Conservation (phyloP, 2,329 filamentous ascomycete species). For the Penicillium psychrosexuale region DNA sequence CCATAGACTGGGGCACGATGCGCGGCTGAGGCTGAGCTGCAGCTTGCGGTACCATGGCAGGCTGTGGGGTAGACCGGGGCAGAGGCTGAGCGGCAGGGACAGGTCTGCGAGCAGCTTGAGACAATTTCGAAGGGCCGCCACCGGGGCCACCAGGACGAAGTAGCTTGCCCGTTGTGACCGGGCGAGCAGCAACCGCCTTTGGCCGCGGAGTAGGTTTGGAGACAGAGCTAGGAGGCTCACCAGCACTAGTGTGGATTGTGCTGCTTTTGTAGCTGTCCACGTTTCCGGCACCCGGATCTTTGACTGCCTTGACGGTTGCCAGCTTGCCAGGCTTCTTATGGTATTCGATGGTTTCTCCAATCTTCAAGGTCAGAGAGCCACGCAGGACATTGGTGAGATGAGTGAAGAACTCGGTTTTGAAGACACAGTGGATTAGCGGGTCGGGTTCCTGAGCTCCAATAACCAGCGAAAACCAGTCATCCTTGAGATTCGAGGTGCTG, state of each 20-base stretch:
- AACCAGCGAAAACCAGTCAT: constrained; percentile 96
- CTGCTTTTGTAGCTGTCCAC: constrained; percentile 93
- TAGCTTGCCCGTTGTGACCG: constrained; percentile 89
- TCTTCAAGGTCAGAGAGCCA: constrained; percentile 75
- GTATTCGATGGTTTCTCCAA: constrained; percentile 85
- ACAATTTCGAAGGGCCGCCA: constrained; percentile 72
- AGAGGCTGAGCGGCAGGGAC: constrained; percentile 38
- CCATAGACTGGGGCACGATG: constrained; percentile 44
- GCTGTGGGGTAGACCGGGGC: constrained; percentile 32
- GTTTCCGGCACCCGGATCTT: constrained; percentile 69
- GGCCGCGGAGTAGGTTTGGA: constrained; percentile 83
- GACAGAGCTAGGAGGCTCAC: constrained; percentile 76
- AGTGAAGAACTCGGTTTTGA: constrained; percentile 97
- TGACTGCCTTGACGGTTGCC: constrained; percentile 81
- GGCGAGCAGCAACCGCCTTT: constrained; percentile 80
- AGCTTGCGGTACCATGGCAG: constrained; percentile 33
- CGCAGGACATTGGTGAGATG: constrained; percentile 79
- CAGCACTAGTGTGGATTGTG: constrained; percentile 78
- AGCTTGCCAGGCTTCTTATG: constrained; percentile 97
- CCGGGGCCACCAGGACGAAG: constrained; percentile 86
- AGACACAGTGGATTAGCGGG: constrained; percentile 85
- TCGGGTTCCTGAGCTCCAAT: constrained; percentile 86
- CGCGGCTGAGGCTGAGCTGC: constrained; percentile 28
- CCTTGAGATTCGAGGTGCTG: constrained; percentile 73
- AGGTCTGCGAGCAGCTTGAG: constrained; percentile 37